Evolutionary conservation across 208 protist species (phyloP).

Genomic region (Trypanosoma brucei): DNA sequence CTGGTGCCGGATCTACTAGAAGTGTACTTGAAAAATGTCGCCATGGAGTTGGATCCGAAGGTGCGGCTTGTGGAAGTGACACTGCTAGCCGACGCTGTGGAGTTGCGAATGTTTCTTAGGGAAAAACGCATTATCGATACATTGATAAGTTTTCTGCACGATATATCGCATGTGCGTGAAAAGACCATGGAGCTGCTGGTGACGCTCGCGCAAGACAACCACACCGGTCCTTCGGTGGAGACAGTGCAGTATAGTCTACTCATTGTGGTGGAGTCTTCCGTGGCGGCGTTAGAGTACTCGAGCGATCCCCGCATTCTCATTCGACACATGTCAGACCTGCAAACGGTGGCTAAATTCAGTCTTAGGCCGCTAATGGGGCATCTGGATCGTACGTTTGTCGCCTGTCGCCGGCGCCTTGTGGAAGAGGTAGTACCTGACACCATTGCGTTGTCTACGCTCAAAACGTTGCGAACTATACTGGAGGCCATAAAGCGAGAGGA

Average conservation of each 20-base stretch:
- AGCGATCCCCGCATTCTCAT: constrained; percentile 65
- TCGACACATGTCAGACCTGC: constrained; percentile 77
- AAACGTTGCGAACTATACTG: constrained; percentile 73
- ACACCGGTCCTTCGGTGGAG: constrained; percentile 34
- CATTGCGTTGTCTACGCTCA: constrained; percentile 68
- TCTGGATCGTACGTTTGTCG: constrained; percentile 81
- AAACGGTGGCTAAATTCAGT: constrained; percentile 75
- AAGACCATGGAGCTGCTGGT: constrained; percentile 82
- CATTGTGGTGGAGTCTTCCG: constrained; percentile 75
- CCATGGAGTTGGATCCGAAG: constrained; percentile 74
- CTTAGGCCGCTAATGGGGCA: constrained; percentile 63
- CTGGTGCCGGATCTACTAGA: constrained; percentile 84
- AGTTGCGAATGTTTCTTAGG: constrained; percentile 58
- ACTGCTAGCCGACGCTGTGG: constrained; percentile 56
- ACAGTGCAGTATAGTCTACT: constrained; percentile 73
- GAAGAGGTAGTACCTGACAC: constrained; percentile 60
- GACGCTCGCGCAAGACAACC: constrained; percentile 60
- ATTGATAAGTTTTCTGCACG: constrained; percentile 81
- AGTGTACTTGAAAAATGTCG: constrained; percentile 74
- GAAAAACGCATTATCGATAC: constrained; percentile 72
- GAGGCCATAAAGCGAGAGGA: constrained; percentile 52
- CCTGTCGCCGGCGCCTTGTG: constrained; percentile 58
- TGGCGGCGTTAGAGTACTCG: constrained; percentile 84
- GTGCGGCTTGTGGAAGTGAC: constrained; percentile 67
- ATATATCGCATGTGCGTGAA: constrained; percentile 59